Evolutionary conservation across 2,329 filamentous ascomycete genomes (phyloP), one percentile per base, ranked within the genome.

Genomic region (Xylaria sp.): DNA sequence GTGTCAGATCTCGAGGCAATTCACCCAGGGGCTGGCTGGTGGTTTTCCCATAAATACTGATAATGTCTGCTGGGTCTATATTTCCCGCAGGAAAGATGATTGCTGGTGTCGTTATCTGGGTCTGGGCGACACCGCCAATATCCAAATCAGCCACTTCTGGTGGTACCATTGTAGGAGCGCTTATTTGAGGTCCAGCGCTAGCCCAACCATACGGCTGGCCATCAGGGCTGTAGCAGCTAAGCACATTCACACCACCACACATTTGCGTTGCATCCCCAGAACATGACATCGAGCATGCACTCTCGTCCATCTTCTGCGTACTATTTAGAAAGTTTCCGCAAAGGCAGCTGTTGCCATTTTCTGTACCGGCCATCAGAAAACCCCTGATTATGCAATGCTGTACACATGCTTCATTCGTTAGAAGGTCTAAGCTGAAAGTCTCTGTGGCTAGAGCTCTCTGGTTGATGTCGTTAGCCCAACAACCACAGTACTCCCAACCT

Each of bases 201-300:
- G 77, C 77, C 77, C 77, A 79, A 9, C 77, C 77, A 50, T 75
- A 74, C 2, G 77, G 76, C 48, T 79, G 65, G 44, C 81, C 81
- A 60, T 78, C 78, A 51, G 76, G 75, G 65, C 79, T 81, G 74
- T 82, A 87, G 64, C 86, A 80, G 65, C 78, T 83, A 59, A 87
- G 78, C 10, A 82, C 79, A 78, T 81, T 81, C 63, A 75, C 70
- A 18, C 86, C 87, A 55, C 87, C 87, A 72, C 87, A 90, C 5
- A 80, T 79, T 74, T 87, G 78, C 12, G 74, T 76, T 1, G 69
- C 69, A 70, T 87, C 83, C 25, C 85, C 87, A 60, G 83, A 81
- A 75, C 87, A 89, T 1, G 83, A 77, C 73, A 82, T 83, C 50
- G 77, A 76, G 78, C 87, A 90, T 13, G 74, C 71, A 8, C 75